Base-by-base conservation (phyloP, 2,329 filamentous ascomycete species). In the Coniella vitis region DNA sequence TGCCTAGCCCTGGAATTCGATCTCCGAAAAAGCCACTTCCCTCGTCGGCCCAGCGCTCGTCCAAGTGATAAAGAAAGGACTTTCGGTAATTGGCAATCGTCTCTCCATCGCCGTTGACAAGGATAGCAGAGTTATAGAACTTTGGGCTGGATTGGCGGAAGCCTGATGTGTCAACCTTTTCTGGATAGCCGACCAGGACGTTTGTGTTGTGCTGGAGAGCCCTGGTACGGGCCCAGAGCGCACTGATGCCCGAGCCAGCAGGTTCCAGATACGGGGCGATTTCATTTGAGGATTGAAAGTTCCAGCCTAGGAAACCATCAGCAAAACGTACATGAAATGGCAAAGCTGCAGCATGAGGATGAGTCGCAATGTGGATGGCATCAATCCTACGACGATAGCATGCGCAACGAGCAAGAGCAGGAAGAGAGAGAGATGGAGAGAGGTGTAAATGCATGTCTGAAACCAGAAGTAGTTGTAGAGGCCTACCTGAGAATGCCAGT, bases 111-210 rank as follows among this genome's bases (percentile, higher is more conserved):
- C 56, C 60, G 43, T 75, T 78, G 3, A 84, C 71, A 0, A 81
- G 65, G 1, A 84, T 71, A 0, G 63, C 58, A 0, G 73, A 71
- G 45, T 79, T 80, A 58, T 79, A 80, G 19, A 76, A 78, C 50
- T 79, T 74, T 0, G 74, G 72, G 0, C 59, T 61, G 0, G 74
- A 64, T 0, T 78, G 78, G 72, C 76, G 79, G 20, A 69, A 67
- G 0, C 60, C 42, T 0, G 66, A 60, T 0, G 75, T 58, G 40
- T 83, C 79, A 1, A 76, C 76, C 57, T 76, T 79, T 48, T 93
- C 87, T 0, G 87, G 87, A 48, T 91, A 93, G 0, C 87, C 87
- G 1, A 81, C 78, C 0, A 79, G 76, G 0, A 91, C 84, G 40
- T 73, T 69, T 58, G 86, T 90, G 50, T 82, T 72, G 57, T 84